These are phyloP conservation scores for Lathyrus sativus DNA, from an alignment of 306 rosid species.

Conservation along the genomic window DNA sequence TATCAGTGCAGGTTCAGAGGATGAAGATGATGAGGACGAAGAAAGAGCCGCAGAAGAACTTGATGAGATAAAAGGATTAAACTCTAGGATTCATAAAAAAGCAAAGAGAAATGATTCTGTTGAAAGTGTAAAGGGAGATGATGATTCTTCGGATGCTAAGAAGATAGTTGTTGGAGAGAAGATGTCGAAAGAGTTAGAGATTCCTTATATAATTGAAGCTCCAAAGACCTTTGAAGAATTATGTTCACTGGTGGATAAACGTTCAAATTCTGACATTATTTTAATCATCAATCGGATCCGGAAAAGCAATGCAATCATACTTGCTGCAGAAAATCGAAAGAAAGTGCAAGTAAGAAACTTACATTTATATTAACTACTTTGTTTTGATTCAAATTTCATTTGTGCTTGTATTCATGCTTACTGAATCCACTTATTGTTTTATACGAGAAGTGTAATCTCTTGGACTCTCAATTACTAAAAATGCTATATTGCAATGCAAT, in stretches of 20 bases:
- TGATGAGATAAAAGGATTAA: slow-evolving; percentile 37
- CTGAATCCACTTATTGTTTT: neutral
- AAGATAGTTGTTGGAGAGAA: slow-evolving; percentile 49
- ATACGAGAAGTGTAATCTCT: slow-evolving; percentile 6
- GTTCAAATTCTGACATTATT: slow-evolving; percentile 59
- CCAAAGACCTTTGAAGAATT: slow-evolving; percentile 78
- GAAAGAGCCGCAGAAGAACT: slow-evolving; percentile 30
- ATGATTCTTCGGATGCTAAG: slow-evolving; percentile 45
- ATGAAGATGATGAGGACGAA: slow-evolving; percentile 41
- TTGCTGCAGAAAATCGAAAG: slow-evolving; percentile 83
- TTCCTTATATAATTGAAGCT: slow-evolving; percentile 90
- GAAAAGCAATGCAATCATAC: slow-evolving; percentile 78
- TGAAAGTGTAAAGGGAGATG: slow-evolving; percentile 43
- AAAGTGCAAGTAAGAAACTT: slow-evolving; percentile 75
- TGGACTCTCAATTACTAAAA: slow-evolving; percentile 5
- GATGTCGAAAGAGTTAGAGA: slow-evolving; percentile 49
- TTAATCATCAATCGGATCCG: slow-evolving; percentile 81
- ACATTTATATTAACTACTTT: slow-evolving; percentile 16
- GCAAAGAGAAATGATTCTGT: slow-evolving; percentile 37
- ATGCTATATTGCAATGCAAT: neutral
- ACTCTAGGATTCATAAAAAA: slow-evolving; percentile 30
- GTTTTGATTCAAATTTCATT: slow-evolving; percentile 20
- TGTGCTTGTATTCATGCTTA: slow-evolving; percentile 12
- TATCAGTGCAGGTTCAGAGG: slow-evolving; percentile 53
- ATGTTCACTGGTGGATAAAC: slow-evolving; percentile 53